A percentile compares a stretch with the other conserved stretches of the same genome.
phyloP scores from a whole-genome alignment of 768 basidiomycete genomes.

The Hericium coralloides region DNA sequence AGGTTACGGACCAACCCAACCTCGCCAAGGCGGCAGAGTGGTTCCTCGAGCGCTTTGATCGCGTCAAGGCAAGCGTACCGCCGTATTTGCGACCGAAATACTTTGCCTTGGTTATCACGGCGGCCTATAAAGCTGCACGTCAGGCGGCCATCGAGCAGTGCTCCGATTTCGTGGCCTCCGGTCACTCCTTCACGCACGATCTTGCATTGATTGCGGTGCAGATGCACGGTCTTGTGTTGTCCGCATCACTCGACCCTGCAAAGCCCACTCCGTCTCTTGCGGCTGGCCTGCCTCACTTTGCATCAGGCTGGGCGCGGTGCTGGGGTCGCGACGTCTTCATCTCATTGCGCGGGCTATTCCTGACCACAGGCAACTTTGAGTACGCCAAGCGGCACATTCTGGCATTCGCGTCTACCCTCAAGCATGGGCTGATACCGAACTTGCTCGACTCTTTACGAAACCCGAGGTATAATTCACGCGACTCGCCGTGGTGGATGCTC shows the following conservation, averaged over 20 bases:
- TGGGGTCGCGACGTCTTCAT: constrained; percentile 98
- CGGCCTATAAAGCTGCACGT: constrained; percentile 89
- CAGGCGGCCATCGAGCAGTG: constrained; percentile 76
- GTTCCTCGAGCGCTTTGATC: constrained; percentile 83
- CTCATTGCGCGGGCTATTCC: constrained; percentile 84
- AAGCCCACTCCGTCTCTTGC: constrained; percentile 74
- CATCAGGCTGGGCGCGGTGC: constrained; percentile 87
- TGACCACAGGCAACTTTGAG: constrained; percentile 84
- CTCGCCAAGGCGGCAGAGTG: constrained; percentile 68
- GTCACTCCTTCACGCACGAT: constrained; percentile 85
- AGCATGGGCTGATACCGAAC: constrained; percentile 96
- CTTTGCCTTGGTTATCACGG: constrained; percentile 85
- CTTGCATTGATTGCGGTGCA: constrained; percentile 80
- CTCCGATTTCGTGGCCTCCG: constrained; percentile 77
- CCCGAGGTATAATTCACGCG: constrained; percentile 93
- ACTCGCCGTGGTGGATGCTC: constrained; percentile 99
- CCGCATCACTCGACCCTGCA: constrained; percentile 78
- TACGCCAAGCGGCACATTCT: constrained; percentile 87
- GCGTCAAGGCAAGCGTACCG: constrained; percentile 63
- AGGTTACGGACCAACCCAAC: constrained; percentile 46
- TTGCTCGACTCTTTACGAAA: constrained; percentile 81
- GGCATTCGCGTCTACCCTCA: constrained; percentile 86
- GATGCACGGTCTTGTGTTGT: constrained; percentile 86
- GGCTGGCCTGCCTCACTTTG: constrained; percentile 93
- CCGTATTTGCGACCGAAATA: constrained; percentile 93